Base-by-base conservation (phyloP, 2,329 filamentous ascomycete genomes). In the Sporothrix sp. region DNA sequence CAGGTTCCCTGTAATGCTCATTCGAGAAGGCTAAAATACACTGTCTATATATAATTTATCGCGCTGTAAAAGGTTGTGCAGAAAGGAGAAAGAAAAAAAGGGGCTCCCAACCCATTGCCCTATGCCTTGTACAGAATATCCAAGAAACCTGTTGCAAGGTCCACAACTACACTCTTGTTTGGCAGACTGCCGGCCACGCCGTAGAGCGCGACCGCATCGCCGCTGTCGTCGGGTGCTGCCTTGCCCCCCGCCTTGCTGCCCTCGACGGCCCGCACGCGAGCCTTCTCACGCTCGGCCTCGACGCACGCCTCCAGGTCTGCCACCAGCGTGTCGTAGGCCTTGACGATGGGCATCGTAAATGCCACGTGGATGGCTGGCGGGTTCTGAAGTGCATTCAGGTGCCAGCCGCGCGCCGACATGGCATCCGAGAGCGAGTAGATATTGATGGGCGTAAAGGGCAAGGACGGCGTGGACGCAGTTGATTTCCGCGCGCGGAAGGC, bases 401-500 rank as follows among this genome's bases (percentile, higher is more conserved):
- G 93, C 93, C 93, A 98, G 3, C 93, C 91, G 62, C 83, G 84
- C 1, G 70, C 71, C 11, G 78, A 79, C 84, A 98, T 91, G 58
- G 73, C 86, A 66, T 98, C 93, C 7, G 91, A 88, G 58, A 98
- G 81, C 63, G 95, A 90, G 70, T 98, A 98, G 56, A 95, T 85
- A 68, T 96, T 82, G 37, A 98, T 77, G n/a, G 79, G 84, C 48
- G 42, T 21, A 37, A 32, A 25, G 2, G 35, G 16, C 2, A 44
- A 20, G 7, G 50, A 33, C 10, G 32, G 20, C 9, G 52, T 23
- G n/a, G 43, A 27, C 11, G 42, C 21, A 9, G 32, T 35, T 7
- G 50, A 59, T 79, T 76, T n/a, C 85, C 82, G 10, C 78, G 79
- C 44, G 36, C 39, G 37, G 70, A 97, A 97, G 1, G 93, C 86